Conservation (phyloP, 2,329 filamentous ascomycete species). For the Aspergillus sp. region DNA sequence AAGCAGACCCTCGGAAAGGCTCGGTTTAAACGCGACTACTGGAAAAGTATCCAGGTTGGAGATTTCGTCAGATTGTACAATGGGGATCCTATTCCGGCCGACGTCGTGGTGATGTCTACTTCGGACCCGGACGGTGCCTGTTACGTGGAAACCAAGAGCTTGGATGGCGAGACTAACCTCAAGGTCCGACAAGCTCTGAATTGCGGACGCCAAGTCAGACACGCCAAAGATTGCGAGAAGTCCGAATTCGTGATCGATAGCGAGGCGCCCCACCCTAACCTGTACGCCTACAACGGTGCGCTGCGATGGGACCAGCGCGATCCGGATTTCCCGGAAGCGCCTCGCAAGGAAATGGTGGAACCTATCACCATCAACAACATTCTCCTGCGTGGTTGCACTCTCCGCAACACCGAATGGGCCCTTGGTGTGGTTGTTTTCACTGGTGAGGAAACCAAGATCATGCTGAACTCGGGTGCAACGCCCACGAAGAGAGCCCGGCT, state of each 20-base stretch:
- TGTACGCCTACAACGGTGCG: slow-evolving; percentile 92
- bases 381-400: slow-evolving; percentile 85
- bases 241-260: slow-evolving; percentile 87
- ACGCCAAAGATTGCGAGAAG: slow-evolving; percentile 88
- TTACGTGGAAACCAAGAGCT: slow-evolving; percentile 96
- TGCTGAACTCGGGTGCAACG: slow-evolving; percentile 96
- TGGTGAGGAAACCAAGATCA: slow-evolving; percentile 95
- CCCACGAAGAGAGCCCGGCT: slow-evolving; percentile 91
- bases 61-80: slow-evolving; percentile 97
- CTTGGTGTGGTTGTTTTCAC: slow-evolving; percentile 92
- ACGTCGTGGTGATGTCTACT: slow-evolving; percentile 87
- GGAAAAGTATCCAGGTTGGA: slow-evolving; percentile 93
- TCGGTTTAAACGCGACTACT: slow-evolving; percentile 86
- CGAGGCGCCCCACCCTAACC: slow-evolving; percentile 85
- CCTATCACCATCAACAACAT: slow-evolving; percentile 94
- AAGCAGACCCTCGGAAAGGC: slow-evolving; percentile 67
- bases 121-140: slow-evolving; percentile 93
- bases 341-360: slow-evolving; percentile 78
- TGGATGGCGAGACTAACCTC: slow-evolving; percentile 96
- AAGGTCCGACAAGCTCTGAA: slow-evolving; percentile 92
- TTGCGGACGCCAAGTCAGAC: slow-evolving; percentile 76
- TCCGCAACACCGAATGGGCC: slow-evolving; percentile 95
- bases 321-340: slow-evolving; percentile 59
- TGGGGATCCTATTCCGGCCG: slow-evolving; percentile 90
- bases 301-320: slow-evolving; percentile 81